Evolutionary conservation across 371 early-diverging fungal genomes (phyloP), one percentile per base, ranked within the genome.

Genomic region (Lichtheimia ornata): DNA sequence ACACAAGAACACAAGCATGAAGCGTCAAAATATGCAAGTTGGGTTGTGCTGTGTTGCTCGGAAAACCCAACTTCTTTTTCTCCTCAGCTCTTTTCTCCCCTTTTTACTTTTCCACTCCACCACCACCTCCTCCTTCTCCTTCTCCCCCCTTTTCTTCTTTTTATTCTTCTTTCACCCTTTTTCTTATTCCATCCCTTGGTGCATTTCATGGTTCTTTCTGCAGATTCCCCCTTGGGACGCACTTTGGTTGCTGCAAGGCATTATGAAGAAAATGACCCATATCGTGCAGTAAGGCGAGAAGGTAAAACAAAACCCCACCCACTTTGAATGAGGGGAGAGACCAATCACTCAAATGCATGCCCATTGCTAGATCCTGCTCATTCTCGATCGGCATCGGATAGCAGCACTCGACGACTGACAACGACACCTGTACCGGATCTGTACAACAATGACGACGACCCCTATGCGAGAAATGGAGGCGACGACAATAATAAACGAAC

Each of bases 351-450:
- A 14, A 27, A 4, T 28, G 60, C 45, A 4, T 28, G 60, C 24
- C 52, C 25, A 35, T 42, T 45, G 44, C 28, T 43, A 4, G 60
- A 52, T 24, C 30, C 30, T 22, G 53, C 53, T n/a, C 77, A 77
- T 58, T 77, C 77, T 22, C 61, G 74, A 4, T 70, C 72, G 15
- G 72, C 71, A 43, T 77, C 77, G 12, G 74, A 77, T 30, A 74
- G 77, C 54, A 77, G 77, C n/a, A 77, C 74, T 7, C 72, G 64
- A 53, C 43, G 65, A 66, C 54, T 71, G 22, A 61, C 71, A 11
- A 54, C 65, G 1, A 53, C 49, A 15, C 44, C 51, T 22, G 27
- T 53, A 20, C 56, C 58, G 20, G 17, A 30, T 50, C 27, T 41
- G 18, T 59, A 67, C 56, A 58, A 70, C 47, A 42, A 63, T 52